These are phyloP conservation scores for Prunus persica DNA, from an alignment of 306 rosid genomes.

Conservation along the genomic window Prunus_persica_NCBIv2 NC_034009.1:45818001-45818500, in stretches of 20 bases:
- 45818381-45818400: constrained; percentile 59
- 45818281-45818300: neutral
- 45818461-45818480: neutral
- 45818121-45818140: neutral
- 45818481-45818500: no score
- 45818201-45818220: neutral
- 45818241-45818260: neutral
- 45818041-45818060: no score
- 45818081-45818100: neutral
- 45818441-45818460: neutral
- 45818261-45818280: no score
- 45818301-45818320: neutral
- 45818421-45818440: constrained; percentile 80
- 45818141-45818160: neutral
- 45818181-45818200: neutral
- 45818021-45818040: no score
- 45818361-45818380: constrained; percentile 42
- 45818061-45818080: no score
- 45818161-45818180: neutral
- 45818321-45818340: neutral
- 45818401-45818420: constrained; percentile 54
- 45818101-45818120: no score
- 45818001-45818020: no score
- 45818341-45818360: neutral
- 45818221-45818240: neutral